phyloP scores from a whole-genome alignment of 192 early-diverging fungal species.

The Gigaspora rosea region DNA sequence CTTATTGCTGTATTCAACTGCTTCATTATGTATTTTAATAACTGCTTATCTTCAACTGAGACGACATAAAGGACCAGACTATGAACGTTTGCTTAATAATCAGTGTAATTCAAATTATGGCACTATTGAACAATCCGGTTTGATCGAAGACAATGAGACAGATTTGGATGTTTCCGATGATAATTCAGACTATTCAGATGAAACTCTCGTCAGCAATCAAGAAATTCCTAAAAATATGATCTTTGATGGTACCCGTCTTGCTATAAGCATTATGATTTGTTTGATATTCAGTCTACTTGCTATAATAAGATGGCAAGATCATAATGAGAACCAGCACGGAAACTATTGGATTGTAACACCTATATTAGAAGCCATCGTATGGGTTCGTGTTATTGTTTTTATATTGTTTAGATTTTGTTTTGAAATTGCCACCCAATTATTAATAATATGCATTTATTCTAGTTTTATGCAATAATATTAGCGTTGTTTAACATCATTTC shows the following conservation, averaged over 20 bases:
- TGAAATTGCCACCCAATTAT: background rate
- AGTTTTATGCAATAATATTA: slow-evolving; percentile 1
- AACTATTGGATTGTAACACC: background rate
- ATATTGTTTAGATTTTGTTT: background rate
- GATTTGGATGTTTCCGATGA: background rate
- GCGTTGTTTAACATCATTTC: slow-evolving; percentile 2
- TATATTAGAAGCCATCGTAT: slow-evolving; percentile 7
- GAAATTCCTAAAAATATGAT: background rate
- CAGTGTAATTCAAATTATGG: slow-evolving; percentile 8
- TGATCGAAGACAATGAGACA: background rate
- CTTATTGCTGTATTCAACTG: background rate
- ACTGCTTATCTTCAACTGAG: background rate
- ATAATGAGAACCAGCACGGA: background rate
- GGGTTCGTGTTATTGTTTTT: background rate
- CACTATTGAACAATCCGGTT: background rate
- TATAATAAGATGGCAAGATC: background rate
- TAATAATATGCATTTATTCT: background rate
- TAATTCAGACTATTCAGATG: background rate
- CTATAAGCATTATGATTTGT: background rate
- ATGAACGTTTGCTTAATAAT: background rate
- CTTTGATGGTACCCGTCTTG: slow-evolving; percentile 2
- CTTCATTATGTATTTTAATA: background rate
- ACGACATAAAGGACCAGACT: background rate
- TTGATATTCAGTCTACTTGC: background rate
- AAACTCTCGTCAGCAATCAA: background rate